These are phyloP conservation scores for Xylaria bambusicola DNA, from an alignment of 495 filamentous ascomycete genomes.

Conservation along the genomic window DNA sequence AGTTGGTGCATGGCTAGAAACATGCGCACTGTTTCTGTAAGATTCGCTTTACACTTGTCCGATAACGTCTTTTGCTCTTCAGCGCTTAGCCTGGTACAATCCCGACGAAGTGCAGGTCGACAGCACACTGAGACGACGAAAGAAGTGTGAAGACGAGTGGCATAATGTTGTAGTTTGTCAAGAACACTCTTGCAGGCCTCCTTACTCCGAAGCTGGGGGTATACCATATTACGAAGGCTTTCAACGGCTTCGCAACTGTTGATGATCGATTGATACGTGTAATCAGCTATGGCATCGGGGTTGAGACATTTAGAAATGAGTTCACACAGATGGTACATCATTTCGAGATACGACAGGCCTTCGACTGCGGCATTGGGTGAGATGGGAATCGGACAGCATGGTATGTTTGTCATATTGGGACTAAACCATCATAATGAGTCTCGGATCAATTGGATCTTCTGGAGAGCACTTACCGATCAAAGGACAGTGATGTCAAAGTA, in stretches of 20 bases:
- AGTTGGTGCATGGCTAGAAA: conserved; percentile 69
- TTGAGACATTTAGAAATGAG: conserved; percentile 53
- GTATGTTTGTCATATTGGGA: conserved; percentile 53
- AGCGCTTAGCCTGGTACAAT: conserved; percentile 39
- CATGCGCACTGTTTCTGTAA: conserved; percentile 67
- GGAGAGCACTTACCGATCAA: conserved; percentile 47
- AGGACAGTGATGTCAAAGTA: conserved; percentile 55
- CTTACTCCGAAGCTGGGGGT: conserved; percentile 47
- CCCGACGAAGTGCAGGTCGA: conserved; percentile 53
- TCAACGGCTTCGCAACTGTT: conserved; percentile 51
- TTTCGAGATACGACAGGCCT: conserved; percentile 55
- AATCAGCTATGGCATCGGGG: conserved; percentile 48
- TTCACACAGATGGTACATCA: conserved; percentile 56
- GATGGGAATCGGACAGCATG: conserved; percentile 49
- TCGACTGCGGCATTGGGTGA: conserved; percentile 45
- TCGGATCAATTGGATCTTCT: not conserved
- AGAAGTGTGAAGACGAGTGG: conserved; percentile 55
- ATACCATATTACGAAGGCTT: conserved; percentile 46
- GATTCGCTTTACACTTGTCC: conserved; percentile 60
- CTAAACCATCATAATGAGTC: conserved; percentile 26
- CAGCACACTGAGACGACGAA: conserved; percentile 59
- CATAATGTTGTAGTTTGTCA: conserved; percentile 57
- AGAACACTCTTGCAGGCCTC: conserved; percentile 56
- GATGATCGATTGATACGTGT: conserved; percentile 50
- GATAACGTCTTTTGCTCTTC: conserved; percentile 50